Evolutionary conservation across 2,329 filamentous ascomycete genomes (phyloP).

Genomic region (Sordariomycetes sp.): DNA sequence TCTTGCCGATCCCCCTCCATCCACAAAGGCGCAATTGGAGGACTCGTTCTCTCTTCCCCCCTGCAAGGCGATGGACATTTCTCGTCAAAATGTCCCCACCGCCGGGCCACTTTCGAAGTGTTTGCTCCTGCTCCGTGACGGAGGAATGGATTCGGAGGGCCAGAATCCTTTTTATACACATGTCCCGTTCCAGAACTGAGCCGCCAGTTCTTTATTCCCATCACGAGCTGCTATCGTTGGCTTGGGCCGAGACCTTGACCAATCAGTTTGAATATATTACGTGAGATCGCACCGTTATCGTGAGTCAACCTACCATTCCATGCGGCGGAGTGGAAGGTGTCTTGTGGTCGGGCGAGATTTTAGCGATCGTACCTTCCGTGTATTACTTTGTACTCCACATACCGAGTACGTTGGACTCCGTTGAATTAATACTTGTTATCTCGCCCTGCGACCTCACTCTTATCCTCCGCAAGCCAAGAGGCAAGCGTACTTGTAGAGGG

Average conservation of each 20-base stretch:
- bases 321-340: neutral
- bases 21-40: neutral
- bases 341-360: neutral
- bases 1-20: neutral
- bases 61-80: neutral
- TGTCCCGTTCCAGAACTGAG: too few species aligned
- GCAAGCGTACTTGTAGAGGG: too few species aligned
- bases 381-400: neutral
- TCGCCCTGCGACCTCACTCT: neutral
- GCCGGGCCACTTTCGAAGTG: too few species aligned
- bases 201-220: neutral
- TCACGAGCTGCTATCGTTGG: neutral
- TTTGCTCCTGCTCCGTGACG: too few species aligned
- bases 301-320: neutral
- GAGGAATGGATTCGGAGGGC: too few species aligned
- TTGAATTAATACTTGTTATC: neutral
- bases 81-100: neutral
- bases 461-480: too few species aligned
- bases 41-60: neutral
- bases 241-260: neutral
- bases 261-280: neutral
- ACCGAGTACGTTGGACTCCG: neutral
- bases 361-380: neutral
- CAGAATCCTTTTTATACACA: too few species aligned
- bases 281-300: neutral